A percentile compares a stretch with the other conserved stretches of the same genome.
Conservation (phyloP, 805 yeast genomes). For the Torulaspora delbrueckii region DNA sequence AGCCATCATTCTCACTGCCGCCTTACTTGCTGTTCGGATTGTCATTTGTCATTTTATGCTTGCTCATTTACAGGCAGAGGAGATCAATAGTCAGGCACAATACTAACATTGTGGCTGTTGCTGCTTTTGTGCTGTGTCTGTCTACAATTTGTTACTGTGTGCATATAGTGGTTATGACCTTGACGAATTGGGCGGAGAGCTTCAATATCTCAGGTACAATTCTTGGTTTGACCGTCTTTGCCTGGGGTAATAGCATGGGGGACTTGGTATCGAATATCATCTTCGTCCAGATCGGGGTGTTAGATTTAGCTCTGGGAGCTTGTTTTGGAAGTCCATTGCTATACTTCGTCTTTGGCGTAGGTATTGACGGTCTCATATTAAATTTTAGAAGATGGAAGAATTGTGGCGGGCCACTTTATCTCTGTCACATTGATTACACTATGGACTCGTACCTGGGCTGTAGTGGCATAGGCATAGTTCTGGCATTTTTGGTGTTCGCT, state of each 20-base stretch:
- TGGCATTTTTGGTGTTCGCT: constrained; percentile 38
- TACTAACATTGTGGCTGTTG: constrained; percentile 30
- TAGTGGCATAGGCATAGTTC: constrained; percentile 40
- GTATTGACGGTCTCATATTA: constrained; percentile 60
- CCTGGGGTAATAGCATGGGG: constrained; percentile 89
- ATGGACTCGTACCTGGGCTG: constrained; percentile 38
- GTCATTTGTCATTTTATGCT: constrained; percentile 3
- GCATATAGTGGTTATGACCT: constrained; percentile 48
- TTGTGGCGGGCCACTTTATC: constrained; percentile 7
- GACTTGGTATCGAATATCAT: constrained; percentile 81
- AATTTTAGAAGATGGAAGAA: constrained; percentile 14
- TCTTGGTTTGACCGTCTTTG: constrained; percentile 82
- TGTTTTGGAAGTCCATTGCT: constrained; percentile 91
- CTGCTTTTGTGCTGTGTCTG: constrained; percentile 66
- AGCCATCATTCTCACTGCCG: neutral
- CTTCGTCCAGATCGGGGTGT: constrained; percentile 73
- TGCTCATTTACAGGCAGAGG: constrained; percentile 6
- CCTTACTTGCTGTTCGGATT: constrained; percentile 3
- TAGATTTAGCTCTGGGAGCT: constrained; percentile 90
- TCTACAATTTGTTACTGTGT: constrained; percentile 53
- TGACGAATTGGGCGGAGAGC: constrained; percentile 57
- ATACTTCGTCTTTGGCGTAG: constrained; percentile 73
- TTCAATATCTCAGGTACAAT: constrained; percentile 68
- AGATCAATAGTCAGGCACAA: constrained; percentile 6
- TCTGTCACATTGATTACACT: constrained; percentile 32